These are phyloP conservation scores for Asparagopsis taxiformis DNA, from an alignment of 31 red algal species.

Conservation along the genomic window DNA sequence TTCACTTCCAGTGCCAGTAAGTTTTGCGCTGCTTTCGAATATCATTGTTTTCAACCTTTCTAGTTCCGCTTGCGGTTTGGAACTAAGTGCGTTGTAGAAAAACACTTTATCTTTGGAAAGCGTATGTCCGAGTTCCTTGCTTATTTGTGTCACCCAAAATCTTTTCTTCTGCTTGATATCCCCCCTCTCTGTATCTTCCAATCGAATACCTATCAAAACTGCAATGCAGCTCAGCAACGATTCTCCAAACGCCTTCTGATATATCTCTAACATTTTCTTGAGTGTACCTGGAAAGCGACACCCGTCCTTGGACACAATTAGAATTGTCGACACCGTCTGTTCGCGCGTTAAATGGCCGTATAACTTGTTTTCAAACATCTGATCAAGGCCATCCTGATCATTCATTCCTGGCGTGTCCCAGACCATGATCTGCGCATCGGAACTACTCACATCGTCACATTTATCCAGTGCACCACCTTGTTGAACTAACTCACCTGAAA, in stretches of 20 bases:
- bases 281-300: conserved; percentile 1
- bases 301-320: conserved; percentile 17
- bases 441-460: no score
- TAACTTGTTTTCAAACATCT: neutral
- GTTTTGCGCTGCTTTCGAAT: neutral
- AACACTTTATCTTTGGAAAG: conserved; percentile 1
- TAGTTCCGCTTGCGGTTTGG: neutral
- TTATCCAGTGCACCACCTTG: neutral
- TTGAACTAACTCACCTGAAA: neutral
- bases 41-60: neutral
- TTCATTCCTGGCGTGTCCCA: conserved; percentile 32
- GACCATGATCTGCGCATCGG: neutral
- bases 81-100: neutral
- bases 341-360: conserved; percentile 12
- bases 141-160: neutral
- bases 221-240: conserved; percentile 1
- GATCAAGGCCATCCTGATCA: conserved; percentile 2
- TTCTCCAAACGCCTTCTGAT: neutral
- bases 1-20: conserved; percentile 3
- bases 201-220: neutral
- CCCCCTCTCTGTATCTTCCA: neutral
- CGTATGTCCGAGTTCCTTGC: neutral
- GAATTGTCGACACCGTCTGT: conserved; percentile 12
- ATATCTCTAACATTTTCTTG: neutral
- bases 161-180: neutral